Conservation (phyloP, 495 filamentous ascomycete genomes). For the Talaromyces proteolyticus region DNA sequence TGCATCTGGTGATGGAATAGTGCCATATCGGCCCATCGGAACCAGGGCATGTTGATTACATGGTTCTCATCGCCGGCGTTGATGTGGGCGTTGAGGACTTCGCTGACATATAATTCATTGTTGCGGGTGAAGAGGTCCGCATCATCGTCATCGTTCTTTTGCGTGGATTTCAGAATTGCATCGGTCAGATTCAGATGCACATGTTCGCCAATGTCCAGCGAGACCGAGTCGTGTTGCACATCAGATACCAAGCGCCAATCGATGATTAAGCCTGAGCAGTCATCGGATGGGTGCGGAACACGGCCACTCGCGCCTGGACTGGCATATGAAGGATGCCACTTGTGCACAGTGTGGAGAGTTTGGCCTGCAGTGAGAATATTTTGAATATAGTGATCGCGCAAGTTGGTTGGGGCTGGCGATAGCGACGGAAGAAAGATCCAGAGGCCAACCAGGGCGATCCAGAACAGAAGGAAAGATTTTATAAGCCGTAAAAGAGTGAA, state of each 20-base stretch:
- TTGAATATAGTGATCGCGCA: background rate
- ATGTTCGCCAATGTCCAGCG: background rate
- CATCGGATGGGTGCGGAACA: background rate
- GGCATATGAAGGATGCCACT: background rate
- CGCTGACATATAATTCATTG: background rate
- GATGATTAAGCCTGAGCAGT: background rate
- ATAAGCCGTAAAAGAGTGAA: conserved; percentile 1
- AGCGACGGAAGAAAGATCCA: conserved; percentile 5
- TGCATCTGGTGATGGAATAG: conserved; percentile 4
- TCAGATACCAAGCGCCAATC: background rate
- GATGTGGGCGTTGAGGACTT: background rate
- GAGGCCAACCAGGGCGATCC: conserved; percentile 4
- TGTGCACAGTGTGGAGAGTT: background rate
- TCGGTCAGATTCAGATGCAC: background rate
- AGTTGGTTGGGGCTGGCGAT: background rate
- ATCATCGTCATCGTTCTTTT: background rate
- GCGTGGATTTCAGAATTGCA: background rate
- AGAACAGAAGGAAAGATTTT: background rate
- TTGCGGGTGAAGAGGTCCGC: background rate
- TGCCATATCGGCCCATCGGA: background rate
- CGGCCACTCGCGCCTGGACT: background rate
- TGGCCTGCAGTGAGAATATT: background rate
- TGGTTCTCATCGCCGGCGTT: background rate
- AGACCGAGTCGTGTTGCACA: background rate
- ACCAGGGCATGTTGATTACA: conserved; percentile 5